phyloP scores from a whole-genome alignment of 345 rosid species.

The Draba incana region DNA sequence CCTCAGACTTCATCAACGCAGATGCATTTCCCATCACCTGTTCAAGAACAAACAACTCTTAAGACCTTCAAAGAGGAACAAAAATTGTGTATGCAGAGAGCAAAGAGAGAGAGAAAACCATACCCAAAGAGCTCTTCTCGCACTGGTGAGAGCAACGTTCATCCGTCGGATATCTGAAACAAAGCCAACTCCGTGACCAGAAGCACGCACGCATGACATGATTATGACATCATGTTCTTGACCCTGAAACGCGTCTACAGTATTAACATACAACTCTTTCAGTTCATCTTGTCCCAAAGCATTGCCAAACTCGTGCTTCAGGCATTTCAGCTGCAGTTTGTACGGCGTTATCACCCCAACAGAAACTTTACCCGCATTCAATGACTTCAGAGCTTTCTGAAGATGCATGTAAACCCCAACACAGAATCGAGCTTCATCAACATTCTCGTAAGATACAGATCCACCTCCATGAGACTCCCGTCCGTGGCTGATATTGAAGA shows the following conservation, averaged over 20 bases:
- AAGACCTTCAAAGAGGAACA: no score
- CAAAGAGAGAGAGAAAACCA: conserved; percentile 9
- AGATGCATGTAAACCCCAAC: conserved; percentile 88
- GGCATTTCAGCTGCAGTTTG: conserved; percentile 95
- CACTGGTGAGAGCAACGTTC: conserved; percentile 99
- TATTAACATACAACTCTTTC: conserved; percentile 91
- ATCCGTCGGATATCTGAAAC: conserved; percentile 95
- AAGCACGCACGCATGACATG: conserved; percentile 99
- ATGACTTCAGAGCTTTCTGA: conserved; percentile 72
- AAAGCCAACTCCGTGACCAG: conserved; percentile 93
- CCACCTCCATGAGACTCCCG: conserved; percentile 98
- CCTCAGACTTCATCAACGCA: conserved; percentile 74
- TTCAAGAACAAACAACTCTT: conserved; percentile 20
- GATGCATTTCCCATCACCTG: conserved; percentile 92
- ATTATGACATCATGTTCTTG: conserved; percentile 99
- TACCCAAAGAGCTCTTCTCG: conserved; percentile 98
- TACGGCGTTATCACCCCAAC: conserved; percentile 97
- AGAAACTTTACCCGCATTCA: conserved; percentile 68
- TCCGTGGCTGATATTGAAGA: conserved; percentile 89
- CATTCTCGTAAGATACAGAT: conserved; percentile 91
- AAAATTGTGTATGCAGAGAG: not conserved
- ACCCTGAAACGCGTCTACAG: conserved; percentile 99
- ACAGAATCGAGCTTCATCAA: conserved; percentile 94
- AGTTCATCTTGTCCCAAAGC: conserved; percentile 85
- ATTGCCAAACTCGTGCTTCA: conserved; percentile 81